Evolutionary conservation across 495 filamentous ascomycete species (phyloP), one percentile per base, ranked within the genome.

Genomic region (Xylaria bambusicola): DNA sequence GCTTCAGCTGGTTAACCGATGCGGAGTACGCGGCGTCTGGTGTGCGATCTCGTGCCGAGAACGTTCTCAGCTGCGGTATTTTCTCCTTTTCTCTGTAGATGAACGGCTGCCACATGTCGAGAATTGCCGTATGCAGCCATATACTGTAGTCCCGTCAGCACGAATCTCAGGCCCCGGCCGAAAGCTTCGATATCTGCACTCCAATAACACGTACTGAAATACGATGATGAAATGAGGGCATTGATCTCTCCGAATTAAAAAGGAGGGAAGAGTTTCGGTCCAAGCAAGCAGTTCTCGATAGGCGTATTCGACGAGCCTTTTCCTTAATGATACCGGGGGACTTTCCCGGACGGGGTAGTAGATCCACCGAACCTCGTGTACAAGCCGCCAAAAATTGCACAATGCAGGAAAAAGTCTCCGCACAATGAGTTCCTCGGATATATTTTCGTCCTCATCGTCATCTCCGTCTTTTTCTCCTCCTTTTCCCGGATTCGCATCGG

Each of bases 1-100:
- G 61, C 47, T 69, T 69, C 12, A 71, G 57, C 26, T 71, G 69
- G 8, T 52, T 44, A 23, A 69, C 52, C n/a, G 69, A 69, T 0
- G 66, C 69, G 0, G 60, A 21, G 31, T 60, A 67, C 1, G 44
- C 62, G 13, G 58, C 46, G 36, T 67, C 58, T 1, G 69, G 60
- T 13, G 66, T 58, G 55, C 61, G 57, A n/a, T 60, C 52, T 0
- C 12, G 13, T 0, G 66, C 58, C 2, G 50, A 41, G 33, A 71
- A 67, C 0, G 66, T 67, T 26, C 36, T 51, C 9, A 71, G 38
- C 1, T 51, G 61, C 2, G 60, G 40, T 17, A 21, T 20, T 24
- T 45, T 18, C 12, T 9, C 27, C 9, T 3, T 41, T 5, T 47
- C 15, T 6, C 40, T 33, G 17, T 26, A 50, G 20, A 66, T 35